A percentile compares a stretch with the other conserved stretches of the same genome.
phyloP scores from a whole-genome alignment of 2,329 filamentous ascomycete species.

The Periconia macrospinosa region DNA sequence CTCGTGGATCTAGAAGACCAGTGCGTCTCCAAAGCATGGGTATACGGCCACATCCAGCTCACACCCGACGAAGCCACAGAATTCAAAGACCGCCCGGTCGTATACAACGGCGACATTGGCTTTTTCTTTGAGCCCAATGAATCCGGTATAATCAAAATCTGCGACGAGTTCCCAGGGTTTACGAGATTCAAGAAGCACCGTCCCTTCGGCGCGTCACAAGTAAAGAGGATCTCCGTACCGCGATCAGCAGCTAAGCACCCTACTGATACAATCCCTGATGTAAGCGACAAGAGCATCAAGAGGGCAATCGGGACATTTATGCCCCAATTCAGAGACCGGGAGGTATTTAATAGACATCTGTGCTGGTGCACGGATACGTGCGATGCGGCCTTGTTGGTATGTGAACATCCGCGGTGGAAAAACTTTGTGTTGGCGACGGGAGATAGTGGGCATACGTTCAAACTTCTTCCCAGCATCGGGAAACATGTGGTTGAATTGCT shows the following conservation, averaged over 20 bases:
- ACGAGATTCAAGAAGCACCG: slow-evolving; percentile 33
- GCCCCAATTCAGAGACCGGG: slow-evolving; percentile 41
- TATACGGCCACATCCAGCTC: slow-evolving; percentile 57
- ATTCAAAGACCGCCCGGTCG: slow-evolving; percentile 56
- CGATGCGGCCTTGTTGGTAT: slow-evolving; percentile 64
- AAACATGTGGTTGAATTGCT: slow-evolving; percentile 52
- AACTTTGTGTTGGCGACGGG: slow-evolving; percentile 52
- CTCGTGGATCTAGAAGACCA: slow-evolving; percentile 34
- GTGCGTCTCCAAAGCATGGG: slow-evolving; percentile 59
- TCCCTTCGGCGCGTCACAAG: slow-evolving; percentile 51
- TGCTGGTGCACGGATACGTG: slow-evolving; percentile 66
- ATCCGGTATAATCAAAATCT: slow-evolving; percentile 51
- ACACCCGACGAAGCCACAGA: slow-evolving; percentile 51
- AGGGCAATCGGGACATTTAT: slow-evolving; percentile 48
- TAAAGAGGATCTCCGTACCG: slow-evolving; percentile 57
- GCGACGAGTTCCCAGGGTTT: slow-evolving; percentile 61
- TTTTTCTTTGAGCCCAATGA: slow-evolving; percentile 57
- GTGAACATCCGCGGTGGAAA: slow-evolving; percentile 53
- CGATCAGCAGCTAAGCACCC: slow-evolving; percentile 49
- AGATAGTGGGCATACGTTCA: slow-evolving; percentile 54
- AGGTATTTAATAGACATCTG: slow-evolving; percentile 48
- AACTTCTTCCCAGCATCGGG: slow-evolving; percentile 51
- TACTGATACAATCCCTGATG: slow-evolving; percentile 47
- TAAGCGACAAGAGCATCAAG: slow-evolving; percentile 44
- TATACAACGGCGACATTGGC: slow-evolving; percentile 53